phyloP scores from a whole-genome alignment of 2,329 filamentous ascomycete species.

The Neofusicoccum laricinum region DNA sequence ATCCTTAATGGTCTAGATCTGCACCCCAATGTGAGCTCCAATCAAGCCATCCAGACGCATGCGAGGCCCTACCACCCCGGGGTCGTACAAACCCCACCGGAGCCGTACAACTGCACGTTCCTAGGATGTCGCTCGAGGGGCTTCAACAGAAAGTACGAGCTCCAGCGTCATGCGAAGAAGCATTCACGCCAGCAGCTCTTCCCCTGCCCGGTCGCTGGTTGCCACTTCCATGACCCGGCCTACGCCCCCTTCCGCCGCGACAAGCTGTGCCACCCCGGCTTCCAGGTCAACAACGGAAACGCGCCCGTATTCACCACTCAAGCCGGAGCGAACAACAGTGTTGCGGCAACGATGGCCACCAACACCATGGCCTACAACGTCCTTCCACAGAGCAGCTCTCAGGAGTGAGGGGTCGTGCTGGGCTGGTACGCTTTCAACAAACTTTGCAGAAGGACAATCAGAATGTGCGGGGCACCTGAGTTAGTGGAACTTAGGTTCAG shows the following conservation, averaged over 20 bases:
- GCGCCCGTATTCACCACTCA: not conserved
- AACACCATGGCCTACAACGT: too few relatives aligned
- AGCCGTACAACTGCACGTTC: not conserved
- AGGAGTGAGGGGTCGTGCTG: too few relatives aligned
- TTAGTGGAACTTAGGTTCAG: too few relatives aligned
- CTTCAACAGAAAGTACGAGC: not conserved
- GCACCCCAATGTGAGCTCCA: too few relatives aligned
- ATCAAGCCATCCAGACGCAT: not conserved
- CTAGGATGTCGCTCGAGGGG: not conserved
- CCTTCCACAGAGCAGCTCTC: too few relatives aligned
- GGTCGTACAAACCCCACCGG: not conserved
- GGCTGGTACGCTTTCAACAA: too few relatives aligned
- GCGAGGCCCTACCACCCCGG: not conserved
- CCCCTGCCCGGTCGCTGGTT: not conserved
- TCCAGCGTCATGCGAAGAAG: not conserved
- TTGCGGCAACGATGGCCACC: not conserved
- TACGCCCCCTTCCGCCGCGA: not conserved
- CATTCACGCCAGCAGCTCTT: not conserved
- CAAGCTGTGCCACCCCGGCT: not conserved
- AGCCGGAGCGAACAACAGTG: not conserved
- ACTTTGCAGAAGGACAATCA: too few relatives aligned
- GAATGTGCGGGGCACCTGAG: too few relatives aligned
- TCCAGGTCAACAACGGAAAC: not conserved
- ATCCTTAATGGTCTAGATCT: too few relatives aligned
- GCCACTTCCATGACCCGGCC: not conserved